These are phyloP conservation scores for Aspergillus sp. DNA, from an alignment of 2,329 filamentous ascomycete species.

Conservation along the genomic window DNA sequence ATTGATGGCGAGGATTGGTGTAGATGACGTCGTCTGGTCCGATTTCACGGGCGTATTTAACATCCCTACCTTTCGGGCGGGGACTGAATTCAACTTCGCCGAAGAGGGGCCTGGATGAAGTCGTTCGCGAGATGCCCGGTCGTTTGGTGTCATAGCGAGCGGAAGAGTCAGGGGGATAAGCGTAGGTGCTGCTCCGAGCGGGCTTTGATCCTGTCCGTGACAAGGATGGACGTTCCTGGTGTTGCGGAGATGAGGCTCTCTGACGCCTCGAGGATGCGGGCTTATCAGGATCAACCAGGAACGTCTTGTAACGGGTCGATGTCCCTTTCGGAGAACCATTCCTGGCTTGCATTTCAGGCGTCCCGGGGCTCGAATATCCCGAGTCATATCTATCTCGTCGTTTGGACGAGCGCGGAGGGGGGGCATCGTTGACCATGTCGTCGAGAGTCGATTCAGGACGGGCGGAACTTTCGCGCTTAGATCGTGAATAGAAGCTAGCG, in stretches of 20 bases:
- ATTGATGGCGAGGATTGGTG: conserved; percentile 11
- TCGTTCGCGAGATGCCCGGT: conserved; percentile 8
- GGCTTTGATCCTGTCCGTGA: conserved; percentile 14
- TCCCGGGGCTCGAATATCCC: conserved; percentile 37
- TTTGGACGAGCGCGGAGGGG: conserved; percentile 26
- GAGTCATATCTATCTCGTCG: conserved; percentile 34
- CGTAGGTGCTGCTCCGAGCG: conserved; percentile 18
- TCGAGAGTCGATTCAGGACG: conserved; percentile 18
- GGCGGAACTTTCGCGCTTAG: conserved; percentile 20
- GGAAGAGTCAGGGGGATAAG: conserved; percentile 15
- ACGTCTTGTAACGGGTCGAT: conserved; percentile 23
- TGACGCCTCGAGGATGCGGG: conserved; percentile 17
- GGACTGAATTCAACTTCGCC: conserved; percentile 16
- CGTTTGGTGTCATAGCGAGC: conserved; percentile 16
- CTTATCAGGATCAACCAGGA: conserved; percentile 18
- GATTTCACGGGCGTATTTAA: conserved; percentile 20
- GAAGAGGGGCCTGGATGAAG: conserved; percentile 9
- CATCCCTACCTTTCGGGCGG: conserved; percentile 16
- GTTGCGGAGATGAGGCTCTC: conserved; percentile 20
- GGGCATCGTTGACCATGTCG: conserved; percentile 18
- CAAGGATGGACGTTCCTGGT: conserved; percentile 13
- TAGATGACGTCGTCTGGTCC: conserved; percentile 12
- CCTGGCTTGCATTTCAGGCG: conserved; percentile 29
- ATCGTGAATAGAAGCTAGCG: conserved; percentile 15
- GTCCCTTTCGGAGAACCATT: conserved; percentile 26